phyloP scores from a whole-genome alignment of 495 filamentous ascomycete genomes.

The Neurospora sublineolata region DNA sequence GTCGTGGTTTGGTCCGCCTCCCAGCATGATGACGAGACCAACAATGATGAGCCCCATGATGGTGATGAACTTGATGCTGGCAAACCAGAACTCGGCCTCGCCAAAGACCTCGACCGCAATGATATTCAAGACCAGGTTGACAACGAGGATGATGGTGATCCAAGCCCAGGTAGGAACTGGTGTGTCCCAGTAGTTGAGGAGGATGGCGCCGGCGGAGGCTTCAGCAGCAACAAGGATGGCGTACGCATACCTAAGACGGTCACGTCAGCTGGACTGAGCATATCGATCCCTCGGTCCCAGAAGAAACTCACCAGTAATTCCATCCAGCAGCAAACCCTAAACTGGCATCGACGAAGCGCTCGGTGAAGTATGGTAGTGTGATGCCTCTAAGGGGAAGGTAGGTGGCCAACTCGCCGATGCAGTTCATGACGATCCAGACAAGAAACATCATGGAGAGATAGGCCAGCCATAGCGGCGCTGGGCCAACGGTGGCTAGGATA shows the following conservation, averaged over 20 bases:
- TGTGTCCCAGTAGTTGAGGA: constrained; percentile 46
- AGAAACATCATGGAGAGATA: constrained; percentile 37
- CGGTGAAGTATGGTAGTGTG: constrained; percentile 52
- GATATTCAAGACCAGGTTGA: constrained; percentile 34
- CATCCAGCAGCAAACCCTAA: constrained; percentile 74
- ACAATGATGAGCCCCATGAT: constrained; percentile 58
- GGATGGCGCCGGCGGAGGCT: constrained; percentile 36
- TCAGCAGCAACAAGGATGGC: constrained; percentile 40
- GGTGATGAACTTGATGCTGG: constrained; percentile 57
- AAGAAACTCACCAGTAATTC: constrained; percentile 43
- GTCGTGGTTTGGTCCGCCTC: constrained; percentile 48
- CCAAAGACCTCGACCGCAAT: constrained; percentile 45
- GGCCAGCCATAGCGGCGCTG: constrained; percentile 40
- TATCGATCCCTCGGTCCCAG: not conserved
- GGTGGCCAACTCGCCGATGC: constrained; percentile 41
- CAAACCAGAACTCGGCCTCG: constrained; percentile 55
- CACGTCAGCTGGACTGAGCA: not conserved
- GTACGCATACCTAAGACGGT: constrained; percentile 24
- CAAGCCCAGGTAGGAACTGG: constrained; percentile 44
- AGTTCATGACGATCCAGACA: constrained; percentile 37
- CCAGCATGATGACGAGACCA: constrained; percentile 61
- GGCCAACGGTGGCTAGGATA: constrained; percentile 36
- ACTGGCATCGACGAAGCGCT: constrained; percentile 61
- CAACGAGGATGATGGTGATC: constrained; percentile 43
- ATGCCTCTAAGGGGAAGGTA: constrained; percentile 51